Base-by-base conservation (phyloP, 129 eudicot genomes). In the Flaveria sonorensis region DNA sequence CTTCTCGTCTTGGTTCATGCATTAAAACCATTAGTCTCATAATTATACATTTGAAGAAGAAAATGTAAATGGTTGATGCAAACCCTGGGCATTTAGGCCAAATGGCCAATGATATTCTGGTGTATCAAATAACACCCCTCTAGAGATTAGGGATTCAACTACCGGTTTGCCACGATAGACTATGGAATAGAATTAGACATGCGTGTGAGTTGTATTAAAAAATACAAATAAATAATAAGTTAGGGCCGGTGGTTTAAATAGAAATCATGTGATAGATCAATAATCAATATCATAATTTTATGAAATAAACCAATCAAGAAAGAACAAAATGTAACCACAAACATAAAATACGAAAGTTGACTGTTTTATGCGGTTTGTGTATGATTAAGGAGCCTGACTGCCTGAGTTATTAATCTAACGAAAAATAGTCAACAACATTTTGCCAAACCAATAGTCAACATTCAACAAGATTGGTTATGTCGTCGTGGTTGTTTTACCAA, bases 401-500 rank as follows among this genome's bases (percentile, higher is more conserved):
- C 36, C 26, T 6, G 60, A 3, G 10, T 43, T 62, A 23, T 74
- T 60, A 74, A 24, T 46, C 10, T 10, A 47, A 74, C 11, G 0
- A 20, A 57, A 2, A 57, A 6, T n/a, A 21, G 6, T 57, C 15
- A 18, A 9, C 32, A 57, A 56, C 28, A 23, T 56, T 63, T 18
- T 20, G 32, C 63, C 32, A 48, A 18, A 50, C 52, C 10, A 1
- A 39, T 18, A 75, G 71, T 45, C 70, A 28, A 62, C 40, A 10
- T 14, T 45, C 60, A 18, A 62, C 40, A 10, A 10, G 65, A 6
- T 19, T 52, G 51, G 73, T 48, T 76, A 40, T 9, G 52, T 50
- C n/a, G 16, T 66, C 48, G 42, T 20, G 65, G 65, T 76, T 30
- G 79, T 62, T 75, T 59, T 64, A 50, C 72, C 80, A 48, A 75